Base-by-base conservation (phyloP, 331 rosid genomes). In the Acacia concinna region DNA sequence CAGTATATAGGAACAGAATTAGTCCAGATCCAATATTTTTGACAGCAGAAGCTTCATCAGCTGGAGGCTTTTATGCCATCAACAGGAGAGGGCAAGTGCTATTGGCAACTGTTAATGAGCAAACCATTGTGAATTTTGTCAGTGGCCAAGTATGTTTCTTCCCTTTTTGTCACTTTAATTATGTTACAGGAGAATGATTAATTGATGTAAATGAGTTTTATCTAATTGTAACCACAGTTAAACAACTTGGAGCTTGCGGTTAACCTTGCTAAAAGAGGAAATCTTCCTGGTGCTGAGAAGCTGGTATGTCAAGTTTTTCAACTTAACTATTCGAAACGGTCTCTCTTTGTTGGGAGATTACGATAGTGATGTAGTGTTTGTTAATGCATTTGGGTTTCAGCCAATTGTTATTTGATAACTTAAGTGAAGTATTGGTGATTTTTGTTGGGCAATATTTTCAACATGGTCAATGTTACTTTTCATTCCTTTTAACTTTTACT, bases 191-290 rank as follows among this genome's bases (percentile, higher is more conserved):
- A 41, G 41, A 47, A 37, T 71, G 66, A 65, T 63, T 38, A 18
- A 59, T 51, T 6, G 76, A 27, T 40, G 43, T 64, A 80, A 54
- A 27, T 49, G 28, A 81, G 60, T 73, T 32, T 41, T 66, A 17
- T 79, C 8, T 76, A 56, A 70, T 62, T 79, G 31, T 31, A 51
- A 8, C 70, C 41, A 9, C 91, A 96, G 99, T 92, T 96, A 82
- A 96, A 93, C 88, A 96, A 96, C 88, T 86, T 96, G 88, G 99
- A 96, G 93, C 93, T 96, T 52, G 99, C 99, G 18, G 99, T 96
- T 78, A 96, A 89, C 86, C 98, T 96, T 75, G 99, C 99, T 69
- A 93, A 96, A 89, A 88, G 99, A 86, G 99, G 99, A 89, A 93
- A 96, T 75, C 97, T 96, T 82, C 99, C 99, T 17, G 99, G 99